Evolutionary conservation across 495 filamentous ascomycete species (phyloP).

Genomic region (Delitschia confertaspora): DNA sequence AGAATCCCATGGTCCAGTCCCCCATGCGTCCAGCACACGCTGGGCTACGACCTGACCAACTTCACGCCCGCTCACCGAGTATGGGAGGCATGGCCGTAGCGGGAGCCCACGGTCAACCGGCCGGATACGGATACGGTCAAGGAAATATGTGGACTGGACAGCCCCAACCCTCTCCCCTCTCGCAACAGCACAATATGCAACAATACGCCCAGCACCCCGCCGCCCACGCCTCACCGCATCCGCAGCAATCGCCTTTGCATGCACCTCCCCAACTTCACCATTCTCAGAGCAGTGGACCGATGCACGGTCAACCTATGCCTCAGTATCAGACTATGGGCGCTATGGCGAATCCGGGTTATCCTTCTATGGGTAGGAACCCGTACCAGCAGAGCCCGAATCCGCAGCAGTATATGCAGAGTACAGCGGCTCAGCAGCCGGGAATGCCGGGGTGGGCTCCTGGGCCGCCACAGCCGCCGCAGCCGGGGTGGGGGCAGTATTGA

Average conservation of each 20-base stretch:
- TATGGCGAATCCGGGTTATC: constrained; percentile 37
- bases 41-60: constrained; percentile 39
- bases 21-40: constrained; percentile 46
- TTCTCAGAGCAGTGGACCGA: constrained; percentile 33
- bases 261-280: constrained; percentile 55
- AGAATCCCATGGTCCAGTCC: constrained; percentile 44
- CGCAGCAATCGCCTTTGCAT: constrained; percentile 34
- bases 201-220: constrained; percentile 39
- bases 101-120: constrained; percentile 30
- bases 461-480: constrained; percentile 14
- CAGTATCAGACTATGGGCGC: constrained; percentile 31
- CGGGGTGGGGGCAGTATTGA: constrained; percentile 19
- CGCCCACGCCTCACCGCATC: constrained; percentile 38
- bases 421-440: constrained; percentile 34
- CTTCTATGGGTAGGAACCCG: constrained; percentile 45
- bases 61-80: constrained; percentile 38
- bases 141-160: constrained; percentile 46
- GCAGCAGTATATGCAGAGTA: constrained; percentile 36
- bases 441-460: constrained; percentile 42
- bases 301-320: constrained; percentile 31
- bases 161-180: constrained; percentile 47
- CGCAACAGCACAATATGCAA: constrained; percentile 37
- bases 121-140: constrained; percentile 42
- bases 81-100: constrained; percentile 22
- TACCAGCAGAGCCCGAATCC: constrained; percentile 38